Evolutionary conservation across 148 eudicot species (phyloP), one percentile per base, ranked within the genome.

Genomic region (Vaccinium vitisidaea): DNA sequence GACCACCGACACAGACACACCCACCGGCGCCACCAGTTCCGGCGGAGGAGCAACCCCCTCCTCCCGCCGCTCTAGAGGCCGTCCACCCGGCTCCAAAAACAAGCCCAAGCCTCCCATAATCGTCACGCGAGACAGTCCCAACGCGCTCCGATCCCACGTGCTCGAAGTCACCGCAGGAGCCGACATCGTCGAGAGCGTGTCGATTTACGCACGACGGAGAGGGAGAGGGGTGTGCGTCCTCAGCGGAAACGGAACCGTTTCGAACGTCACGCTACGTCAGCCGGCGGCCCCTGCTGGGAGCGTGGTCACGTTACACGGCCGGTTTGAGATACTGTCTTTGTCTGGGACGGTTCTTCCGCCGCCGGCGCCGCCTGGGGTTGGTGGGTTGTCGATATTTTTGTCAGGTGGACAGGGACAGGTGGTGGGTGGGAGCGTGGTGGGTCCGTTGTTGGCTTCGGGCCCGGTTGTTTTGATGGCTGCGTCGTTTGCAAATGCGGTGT

Each of bases 71-170:
- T 76, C 83, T 0, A 39, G 83, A 27, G 83, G 83, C 46, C 83
- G 83, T 16, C 83, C 83, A 27, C 76, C 75, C 1, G 83, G 83
- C 3, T 82, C 83, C 25, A 82, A 49, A 27, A 82, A 82, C 76
- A 82, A 82, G 83, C 76, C 83, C 13, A 82, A 67, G 75, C 76
- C 83, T 49, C 83, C 83, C 23, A 82, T 82, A 6, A 65, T 82
- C 21, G 83, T 82, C 12, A 67, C 83, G 5, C 46, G 83, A 0
- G 83, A 82, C 75, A 67, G 83, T 59, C 83, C 83, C 2, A 63
- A 82, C 30, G 83, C 46, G 1, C 76, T 82, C 83, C 83, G 83
- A 48, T 82, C 83, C 43, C 83, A 82, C 59, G 83, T 82, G 25
- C 83, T 82, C 21, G 83, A 82, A 27, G 76, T 82, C 75, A 48